Evolutionary conservation across 2,329 filamentous ascomycete species (phyloP), one percentile per base, ranked within the genome.

Genomic region (Thermothelomyces thermophilus): DNA sequence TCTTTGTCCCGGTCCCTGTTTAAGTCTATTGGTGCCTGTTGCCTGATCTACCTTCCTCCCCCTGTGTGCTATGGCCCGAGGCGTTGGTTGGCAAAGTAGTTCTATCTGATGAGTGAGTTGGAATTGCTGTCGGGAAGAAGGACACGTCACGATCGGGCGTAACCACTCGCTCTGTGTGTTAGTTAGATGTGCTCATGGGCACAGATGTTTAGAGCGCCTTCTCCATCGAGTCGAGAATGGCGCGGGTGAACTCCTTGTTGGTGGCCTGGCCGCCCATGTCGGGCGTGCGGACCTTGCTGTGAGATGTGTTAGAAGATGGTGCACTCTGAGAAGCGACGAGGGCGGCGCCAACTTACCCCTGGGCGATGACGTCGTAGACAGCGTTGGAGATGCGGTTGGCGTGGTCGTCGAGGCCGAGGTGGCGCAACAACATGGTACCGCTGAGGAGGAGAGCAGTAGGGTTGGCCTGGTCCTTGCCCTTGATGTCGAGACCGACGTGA

Each of bases 381-480:
- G 86, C 85, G 79, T 91, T 91, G 70, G 89, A 94, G 73, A 97
- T 95, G 68, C 93, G 85, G 82, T 96, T 96, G 65, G 93, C 93
- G 70, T 98, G 93, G 70, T 97, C 90, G 67, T 98, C 91, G 45
- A 98, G 86, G 62, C 93, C 93, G 60, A 98, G 81, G 75, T 98
- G 93, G 68, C 93, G 86, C 69, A 98, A 81, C 64, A 98, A 85
- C 93, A 98, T 98, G 68, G 89, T 87, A 59, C 90, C 90, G 53
- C 89, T 95, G 57, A 98, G 86, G 61, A 98, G 82, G 76, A 98
- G 79, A 58, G 93, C 93, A 50, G 90, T 96, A 47, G 93, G 93
- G 81, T 98, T 98, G 60, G 93, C 93, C 77, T 97, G 90, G 73
- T 96, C 90, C 80, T 96, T 96, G 77, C 93, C 93, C 84, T 97